phyloP scores from a whole-genome alignment of 371 early-diverging fungal species.

The Mortierella sp. region DNA sequence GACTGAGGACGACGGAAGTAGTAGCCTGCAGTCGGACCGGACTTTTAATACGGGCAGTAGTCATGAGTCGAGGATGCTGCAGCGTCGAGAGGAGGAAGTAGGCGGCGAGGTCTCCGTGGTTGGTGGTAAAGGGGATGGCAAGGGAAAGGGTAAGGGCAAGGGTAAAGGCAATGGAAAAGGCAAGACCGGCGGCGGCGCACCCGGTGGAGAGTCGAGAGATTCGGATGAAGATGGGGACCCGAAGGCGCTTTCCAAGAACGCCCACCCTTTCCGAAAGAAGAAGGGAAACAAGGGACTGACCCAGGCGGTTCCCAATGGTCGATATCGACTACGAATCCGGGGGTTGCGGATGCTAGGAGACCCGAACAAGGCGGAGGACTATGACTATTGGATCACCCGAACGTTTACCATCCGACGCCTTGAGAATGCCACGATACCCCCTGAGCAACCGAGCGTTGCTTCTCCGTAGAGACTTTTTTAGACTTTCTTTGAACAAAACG shows the following conservation, averaged over 20 bases:
- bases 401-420: slow-evolving; percentile 30
- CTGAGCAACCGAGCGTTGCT: neutral
- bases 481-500: slow-evolving; percentile 4
- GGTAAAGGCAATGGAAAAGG: neutral
- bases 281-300: neutral
- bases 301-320: slow-evolving; percentile 26
- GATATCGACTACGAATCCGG: slow-evolving; percentile 29
- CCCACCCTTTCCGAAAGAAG: neutral
- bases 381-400: slow-evolving; percentile 36
- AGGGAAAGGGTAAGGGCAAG: neutral
- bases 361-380: slow-evolving; percentile 30
- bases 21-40: neutral
- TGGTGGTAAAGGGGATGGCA: too few species aligned
- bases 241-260: neutral
- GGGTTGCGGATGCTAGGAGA: slow-evolving; percentile 31
- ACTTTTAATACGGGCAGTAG: neutral
- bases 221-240: neutral
- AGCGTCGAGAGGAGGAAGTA: slow-evolving; percentile 1
- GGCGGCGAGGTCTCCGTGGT: too few species aligned
- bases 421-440: neutral
- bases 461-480: neutral
- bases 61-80: neutral
- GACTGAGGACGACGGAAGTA: neutral
- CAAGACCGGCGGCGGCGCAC: neutral
- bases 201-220: neutral